Evolutionary conservation across 345 rosid genomes (phyloP).

Genomic region (Lenwebbia sp.): DNA sequence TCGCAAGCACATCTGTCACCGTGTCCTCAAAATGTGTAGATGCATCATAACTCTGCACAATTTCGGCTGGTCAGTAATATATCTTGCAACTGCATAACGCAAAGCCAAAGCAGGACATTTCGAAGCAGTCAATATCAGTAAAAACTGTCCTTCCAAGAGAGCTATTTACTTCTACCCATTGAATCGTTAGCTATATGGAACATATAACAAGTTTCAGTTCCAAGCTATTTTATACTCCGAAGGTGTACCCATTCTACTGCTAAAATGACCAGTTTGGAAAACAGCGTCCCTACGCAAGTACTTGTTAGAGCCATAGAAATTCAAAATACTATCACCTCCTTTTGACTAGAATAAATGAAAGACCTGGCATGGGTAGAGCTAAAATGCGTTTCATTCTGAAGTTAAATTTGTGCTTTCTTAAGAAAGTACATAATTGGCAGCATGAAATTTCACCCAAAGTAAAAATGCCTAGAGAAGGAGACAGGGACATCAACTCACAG

Average conservation of each 20-base stretch:
- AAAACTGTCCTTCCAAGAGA: neutral
- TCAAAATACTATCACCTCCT: neutral
- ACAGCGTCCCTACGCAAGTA: neutral
- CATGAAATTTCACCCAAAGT: neutral
- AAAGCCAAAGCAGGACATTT: neutral
- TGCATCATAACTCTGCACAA: slow-evolving; percentile 64
- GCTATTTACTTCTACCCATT: neutral
- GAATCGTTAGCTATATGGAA: neutral
- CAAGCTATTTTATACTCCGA: neutral
- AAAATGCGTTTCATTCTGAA: neutral
- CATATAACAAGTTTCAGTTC: neutral
- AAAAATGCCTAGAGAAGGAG: neutral
- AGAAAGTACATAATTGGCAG: neutral
- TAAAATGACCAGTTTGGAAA: neutral
- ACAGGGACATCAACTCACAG: slow-evolving; percentile 26
- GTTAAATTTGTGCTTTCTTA: neutral
- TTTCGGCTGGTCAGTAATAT: neutral
- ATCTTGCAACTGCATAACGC: neutral
- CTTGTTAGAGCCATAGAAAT: neutral
- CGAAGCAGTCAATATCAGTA: neutral
- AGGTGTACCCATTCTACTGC: neutral
- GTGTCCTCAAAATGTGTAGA: slow-evolving; percentile 90
- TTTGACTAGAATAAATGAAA: neutral
- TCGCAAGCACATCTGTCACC: slow-evolving; percentile 57
- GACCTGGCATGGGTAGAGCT: neutral